Percentiles rank a stretch among this genome's conserved stretches.
phyloP scores from a whole-genome alignment of 1,284 basidiomycete species.

The Puccinia triticina region DNA sequence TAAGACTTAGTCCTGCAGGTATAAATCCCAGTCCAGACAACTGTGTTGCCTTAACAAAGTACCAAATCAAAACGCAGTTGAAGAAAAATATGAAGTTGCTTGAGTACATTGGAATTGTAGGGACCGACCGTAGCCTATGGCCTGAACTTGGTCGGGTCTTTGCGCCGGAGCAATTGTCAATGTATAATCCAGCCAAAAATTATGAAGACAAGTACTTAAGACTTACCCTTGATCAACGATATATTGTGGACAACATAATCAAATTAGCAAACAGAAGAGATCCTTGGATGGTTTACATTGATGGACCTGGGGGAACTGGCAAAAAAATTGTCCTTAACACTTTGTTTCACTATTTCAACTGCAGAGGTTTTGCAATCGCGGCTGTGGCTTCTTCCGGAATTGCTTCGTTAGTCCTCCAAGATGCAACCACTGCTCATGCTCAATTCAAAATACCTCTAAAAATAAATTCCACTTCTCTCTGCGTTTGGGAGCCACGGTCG shows the following conservation, averaged over 20 bases:
- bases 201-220: background rate
- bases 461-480: background rate
- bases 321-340: constrained; percentile 4
- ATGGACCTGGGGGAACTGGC: constrained; percentile 22
- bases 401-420: background rate
- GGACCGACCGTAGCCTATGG: too few species aligned
- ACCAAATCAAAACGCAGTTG: too few species aligned
- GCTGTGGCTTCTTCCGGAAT: constrained; percentile 7
- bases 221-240: background rate
- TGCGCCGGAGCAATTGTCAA: background rate
- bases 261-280: background rate
- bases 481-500: background rate
- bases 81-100: too few species aligned
- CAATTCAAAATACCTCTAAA: background rate
- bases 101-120: too few species aligned
- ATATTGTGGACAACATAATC: background rate
- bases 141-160: too few species aligned
- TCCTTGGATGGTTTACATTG: background rate
- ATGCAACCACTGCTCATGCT: constrained; percentile 7
- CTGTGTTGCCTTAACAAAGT: too few species aligned
- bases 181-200: background rate
- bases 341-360: background rate
- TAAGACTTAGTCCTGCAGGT: too few species aligned
- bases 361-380: too few species aligned
- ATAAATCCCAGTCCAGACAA: too few species aligned